Base-by-base conservation (phyloP, 257 asterid species). In the Echium plantagineum region DNA sequence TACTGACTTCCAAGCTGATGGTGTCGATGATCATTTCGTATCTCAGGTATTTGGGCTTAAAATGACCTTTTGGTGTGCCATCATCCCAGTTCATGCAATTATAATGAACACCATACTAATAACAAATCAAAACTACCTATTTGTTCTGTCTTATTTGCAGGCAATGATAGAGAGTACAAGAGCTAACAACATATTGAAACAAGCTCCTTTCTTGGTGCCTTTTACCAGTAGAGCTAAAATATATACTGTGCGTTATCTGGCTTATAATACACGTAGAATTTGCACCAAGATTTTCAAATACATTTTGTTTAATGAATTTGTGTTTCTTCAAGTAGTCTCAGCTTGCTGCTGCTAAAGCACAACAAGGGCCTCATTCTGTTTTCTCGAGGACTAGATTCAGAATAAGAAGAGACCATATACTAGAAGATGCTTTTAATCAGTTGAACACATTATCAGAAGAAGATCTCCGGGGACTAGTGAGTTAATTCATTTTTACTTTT, bases 131-230 rank as follows among this genome's bases (percentile, higher is more conserved):
- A 28, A 12, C 3, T 13, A 42, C 17, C 17, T 42, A 1, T 10
- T 42, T 13, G 49, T 42, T 42, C 49, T 42, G 49, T 42, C 49
- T 17, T 7, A 1, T 42, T 10, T 42, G 49, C 49, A 42, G 49
- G 97, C 97, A 62, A 74, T 77, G 77, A 81, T 71, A 21, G 97
- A 84, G 80, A 86, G 81, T 60, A 74, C 94, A 52, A 83, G 87
- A 80, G 97, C 94, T 18, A 79, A 77, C 66, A 94, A 93, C 68
- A 77, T 93, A 70, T 81, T 93, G 63, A 93, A 83, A 73, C 90
- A 76, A 61, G 97, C 99, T 74, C 96, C 99, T 57, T 93, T 93
- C 80, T 74, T 89, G 81, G 94, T 93, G 68, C 97, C 99, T 56
- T 93, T 93, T 80, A 89, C 97, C 21, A 80, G 81, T 85, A 85